These are phyloP conservation scores for Passiflora organensis DNA, from an alignment of 345 rosid species.

Conservation along the genomic window DNA sequence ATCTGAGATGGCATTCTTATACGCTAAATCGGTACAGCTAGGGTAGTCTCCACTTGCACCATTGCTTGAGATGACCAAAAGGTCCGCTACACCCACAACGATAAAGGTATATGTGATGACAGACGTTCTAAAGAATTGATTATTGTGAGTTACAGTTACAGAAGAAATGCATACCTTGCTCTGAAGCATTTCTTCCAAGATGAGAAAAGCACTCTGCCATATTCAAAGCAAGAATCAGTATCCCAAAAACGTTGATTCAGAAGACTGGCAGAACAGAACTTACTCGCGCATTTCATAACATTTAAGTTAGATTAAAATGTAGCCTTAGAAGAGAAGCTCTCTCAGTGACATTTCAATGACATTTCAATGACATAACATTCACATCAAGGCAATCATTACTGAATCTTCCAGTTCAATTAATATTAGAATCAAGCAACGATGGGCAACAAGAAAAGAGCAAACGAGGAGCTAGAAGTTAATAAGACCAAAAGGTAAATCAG, in stretches of 20 bases:
- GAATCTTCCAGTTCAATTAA: neutral
- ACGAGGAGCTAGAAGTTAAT: neutral
- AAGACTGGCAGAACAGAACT: too few species aligned
- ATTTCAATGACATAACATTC: neutral
- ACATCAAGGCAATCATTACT: neutral
- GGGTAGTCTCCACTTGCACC: constrained; percentile 97
- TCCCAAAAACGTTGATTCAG: neutral
- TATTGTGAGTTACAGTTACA: too few species aligned
- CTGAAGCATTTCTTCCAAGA: constrained; percentile 48
- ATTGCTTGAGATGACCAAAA: constrained; percentile 56
- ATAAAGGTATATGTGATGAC: constrained; percentile 7
- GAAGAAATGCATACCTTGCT: constrained; percentile 37
- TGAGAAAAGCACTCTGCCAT: constrained; percentile 73
- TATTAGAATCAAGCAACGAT: neutral
- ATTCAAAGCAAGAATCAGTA: constrained; percentile 23
- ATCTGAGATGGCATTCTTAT: constrained; percentile 57
- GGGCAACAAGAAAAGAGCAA: neutral
- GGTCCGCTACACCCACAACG: constrained; percentile 33
- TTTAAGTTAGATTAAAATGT: neutral
- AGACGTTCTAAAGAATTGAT: too few species aligned
- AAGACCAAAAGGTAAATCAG: constrained; percentile 2
- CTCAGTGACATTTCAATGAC: neutral
- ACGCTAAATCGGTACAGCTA: constrained; percentile 77
- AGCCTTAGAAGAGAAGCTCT: neutral
- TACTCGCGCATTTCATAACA: neutral